A percentile compares a stretch with the other conserved stretches of the same genome.
Evolutionary conservation across 2,329 filamentous ascomycete species (phyloP).

Genomic region (Colletotrichum sp.): DNA sequence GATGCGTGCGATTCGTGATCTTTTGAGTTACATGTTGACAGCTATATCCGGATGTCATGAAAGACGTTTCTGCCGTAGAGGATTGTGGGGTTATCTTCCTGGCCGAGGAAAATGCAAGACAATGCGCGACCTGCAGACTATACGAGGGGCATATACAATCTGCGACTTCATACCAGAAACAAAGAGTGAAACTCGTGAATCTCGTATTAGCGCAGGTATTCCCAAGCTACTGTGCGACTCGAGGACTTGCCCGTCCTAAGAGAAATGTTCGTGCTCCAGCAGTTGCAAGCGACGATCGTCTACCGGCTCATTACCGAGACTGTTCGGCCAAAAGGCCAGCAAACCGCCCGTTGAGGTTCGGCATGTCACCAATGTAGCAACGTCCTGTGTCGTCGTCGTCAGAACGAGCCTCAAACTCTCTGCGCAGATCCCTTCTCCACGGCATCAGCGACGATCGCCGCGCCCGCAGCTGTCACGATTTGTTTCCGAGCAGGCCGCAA

Average conservation of each 20-base stretch:
- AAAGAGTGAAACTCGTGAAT: not conserved
- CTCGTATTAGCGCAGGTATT: not conserved
- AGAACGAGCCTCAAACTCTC: not conserved
- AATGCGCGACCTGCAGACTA: accelerated
- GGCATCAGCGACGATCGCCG: not conserved
- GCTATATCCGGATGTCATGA: too few relatives aligned
- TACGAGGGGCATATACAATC: not conserved
- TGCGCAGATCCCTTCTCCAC: not conserved
- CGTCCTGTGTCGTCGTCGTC: accelerated
- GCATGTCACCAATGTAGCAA: not conserved
- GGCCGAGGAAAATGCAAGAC: accelerated
- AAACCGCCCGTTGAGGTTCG: not conserved
- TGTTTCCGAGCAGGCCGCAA: not conserved
- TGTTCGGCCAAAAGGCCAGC: not conserved
- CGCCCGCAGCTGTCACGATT: not conserved
- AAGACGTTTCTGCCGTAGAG: too few relatives aligned
- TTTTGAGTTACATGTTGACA: too few relatives aligned
- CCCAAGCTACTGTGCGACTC: not conserved
- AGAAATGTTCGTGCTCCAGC: accelerated
- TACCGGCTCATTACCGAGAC: not conserved
- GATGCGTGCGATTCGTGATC: not conserved
- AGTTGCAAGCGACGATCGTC: not conserved
- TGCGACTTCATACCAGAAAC: not conserved
- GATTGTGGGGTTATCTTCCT: accelerated
- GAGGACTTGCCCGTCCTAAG: not conserved